Conservation (phyloP, 2,329 filamentous ascomycete species). For the Botrytis cinerea region DNA sequence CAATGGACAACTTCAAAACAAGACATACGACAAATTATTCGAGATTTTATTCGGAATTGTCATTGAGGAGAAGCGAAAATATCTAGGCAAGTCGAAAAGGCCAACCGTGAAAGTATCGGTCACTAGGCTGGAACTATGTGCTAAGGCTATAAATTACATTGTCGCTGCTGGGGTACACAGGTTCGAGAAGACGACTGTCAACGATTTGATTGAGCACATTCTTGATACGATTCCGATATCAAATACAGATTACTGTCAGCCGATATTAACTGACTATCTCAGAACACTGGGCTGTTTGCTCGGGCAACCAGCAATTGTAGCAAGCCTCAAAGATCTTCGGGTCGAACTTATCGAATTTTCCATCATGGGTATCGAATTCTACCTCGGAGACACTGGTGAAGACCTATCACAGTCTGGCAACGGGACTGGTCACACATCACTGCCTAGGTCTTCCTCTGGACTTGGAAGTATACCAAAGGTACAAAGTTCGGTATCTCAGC, state of each 20-base stretch:
- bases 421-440: slow-evolving; percentile 33
- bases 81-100: slow-evolving; percentile 49
- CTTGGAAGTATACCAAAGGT: slow-evolving; percentile 35
- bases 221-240: slow-evolving; percentile 67
- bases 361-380: slow-evolving; percentile 59
- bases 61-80: slow-evolving; percentile 66
- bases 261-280: slow-evolving; percentile 74
- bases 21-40: slow-evolving; percentile 70
- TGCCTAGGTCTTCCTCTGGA: slow-evolving; percentile 8
- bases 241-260: slow-evolving; percentile 65
- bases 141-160: slow-evolving; percentile 69
- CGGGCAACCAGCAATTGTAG: slow-evolving; percentile 73
- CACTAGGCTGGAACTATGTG: slow-evolving; percentile 60
- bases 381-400: slow-evolving; percentile 41
- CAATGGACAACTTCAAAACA: slow-evolving; percentile 59
- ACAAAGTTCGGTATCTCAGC: slow-evolving; percentile 37
- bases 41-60: slow-evolving; percentile 75
- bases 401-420: slow-evolving; percentile 32
- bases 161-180: slow-evolving; percentile 68
- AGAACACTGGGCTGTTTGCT: slow-evolving; percentile 73
- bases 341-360: slow-evolving; percentile 54
- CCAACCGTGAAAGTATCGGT: slow-evolving; percentile 2
- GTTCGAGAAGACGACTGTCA: slow-evolving; percentile 75
- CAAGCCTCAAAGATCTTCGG: slow-evolving; percentile 66
- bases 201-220: slow-evolving; percentile 78